Evolutionary conservation across 1,139 yeast genomes (phyloP), one percentile per base, ranked within the genome.

Genomic region (Groenewaldozyma sp.): DNA sequence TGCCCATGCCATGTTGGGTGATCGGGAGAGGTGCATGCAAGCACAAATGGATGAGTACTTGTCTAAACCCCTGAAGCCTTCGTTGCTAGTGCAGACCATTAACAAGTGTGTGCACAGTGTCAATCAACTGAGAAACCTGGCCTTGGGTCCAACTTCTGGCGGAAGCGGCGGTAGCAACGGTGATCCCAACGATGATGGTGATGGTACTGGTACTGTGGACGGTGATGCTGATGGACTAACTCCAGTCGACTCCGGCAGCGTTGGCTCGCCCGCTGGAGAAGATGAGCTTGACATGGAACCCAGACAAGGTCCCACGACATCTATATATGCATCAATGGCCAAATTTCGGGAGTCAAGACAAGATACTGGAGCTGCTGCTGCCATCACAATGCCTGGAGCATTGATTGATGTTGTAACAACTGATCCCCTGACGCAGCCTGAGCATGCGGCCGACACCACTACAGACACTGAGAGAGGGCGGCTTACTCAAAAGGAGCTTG

Each of bases 41-140:
- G 86, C 87, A 35, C 94, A 87, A 43, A 84, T 84, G 94, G 95
- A 84, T 59, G 94, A 83, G 56, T 84, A 84, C 58, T 75, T 84
- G 36, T 79, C 91, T 14, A 84, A 84, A 57, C 95, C 95, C 1
- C 68, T 84, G 58, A 84, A 83, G 57, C 94, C 94, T 1, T 79
- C 82, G 47, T 65, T 83, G 46, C 67, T 83, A 54, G 78, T 83
- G 59, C 94, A 83, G 62, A 83, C 94, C 3, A 83, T 83, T 45
- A 78, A 80, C 51, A 83, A 83, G 58, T 82, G 93, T 54, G 82
- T 82, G 34, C 91, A 80, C 59, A 56, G 58, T 28, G 65, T 60
- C 10, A 61, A 62, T 44, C 67, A 62, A 48, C 53, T 62, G 33
- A 53, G 66, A 31, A 60, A 58, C 37, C 50, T 62, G 24, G 64